Evolutionary conservation across 495 filamentous ascomycete genomes (phyloP).

Genomic region (Penicillium waksmanii): DNA sequence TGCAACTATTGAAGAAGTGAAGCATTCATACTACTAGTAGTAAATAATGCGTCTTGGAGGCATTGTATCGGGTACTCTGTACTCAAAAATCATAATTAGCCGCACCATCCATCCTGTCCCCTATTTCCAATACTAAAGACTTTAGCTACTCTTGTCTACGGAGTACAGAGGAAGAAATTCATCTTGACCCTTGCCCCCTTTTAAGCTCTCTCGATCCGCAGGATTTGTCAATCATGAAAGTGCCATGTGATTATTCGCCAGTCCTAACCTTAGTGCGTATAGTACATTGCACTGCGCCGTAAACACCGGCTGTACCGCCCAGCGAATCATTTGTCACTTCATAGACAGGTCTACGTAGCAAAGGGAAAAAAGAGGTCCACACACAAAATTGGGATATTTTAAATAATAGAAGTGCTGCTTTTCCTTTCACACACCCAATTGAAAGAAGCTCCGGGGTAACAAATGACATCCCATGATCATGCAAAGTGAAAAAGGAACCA

Average conservation of each 20-base stretch:
- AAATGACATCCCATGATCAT: constrained; percentile 31
- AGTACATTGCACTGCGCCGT: neutral
- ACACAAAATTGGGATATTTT: constrained; percentile 1
- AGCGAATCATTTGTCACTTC: neutral
- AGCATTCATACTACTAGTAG: too few relatives aligned
- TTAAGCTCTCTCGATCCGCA: neutral
- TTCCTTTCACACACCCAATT: constrained; percentile 24
- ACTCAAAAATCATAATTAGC: too few relatives aligned
- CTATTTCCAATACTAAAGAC: too few relatives aligned
- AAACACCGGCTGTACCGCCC: neutral
- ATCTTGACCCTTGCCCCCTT: neutral
- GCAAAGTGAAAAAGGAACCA: constrained; percentile 27
- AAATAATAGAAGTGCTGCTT: constrained; percentile 17
- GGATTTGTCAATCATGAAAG: neutral
- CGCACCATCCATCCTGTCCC: too few relatives aligned
- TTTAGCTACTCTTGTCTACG: too few relatives aligned
- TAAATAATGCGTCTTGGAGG: too few relatives aligned
- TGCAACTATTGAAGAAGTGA: too few relatives aligned
- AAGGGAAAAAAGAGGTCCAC: neutral
- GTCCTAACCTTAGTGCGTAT: neutral
- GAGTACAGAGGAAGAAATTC: too few relatives aligned
- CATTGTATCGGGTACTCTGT: too few relatives aligned
- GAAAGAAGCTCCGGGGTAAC: constrained; percentile 25
- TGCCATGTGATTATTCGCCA: neutral
- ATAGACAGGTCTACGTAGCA: neutral